A percentile compares a stretch with the other conserved stretches of the same genome.
Evolutionary conservation across 495 filamentous ascomycete species (phyloP).

Genomic region (Aspergillus campestris): DNA sequence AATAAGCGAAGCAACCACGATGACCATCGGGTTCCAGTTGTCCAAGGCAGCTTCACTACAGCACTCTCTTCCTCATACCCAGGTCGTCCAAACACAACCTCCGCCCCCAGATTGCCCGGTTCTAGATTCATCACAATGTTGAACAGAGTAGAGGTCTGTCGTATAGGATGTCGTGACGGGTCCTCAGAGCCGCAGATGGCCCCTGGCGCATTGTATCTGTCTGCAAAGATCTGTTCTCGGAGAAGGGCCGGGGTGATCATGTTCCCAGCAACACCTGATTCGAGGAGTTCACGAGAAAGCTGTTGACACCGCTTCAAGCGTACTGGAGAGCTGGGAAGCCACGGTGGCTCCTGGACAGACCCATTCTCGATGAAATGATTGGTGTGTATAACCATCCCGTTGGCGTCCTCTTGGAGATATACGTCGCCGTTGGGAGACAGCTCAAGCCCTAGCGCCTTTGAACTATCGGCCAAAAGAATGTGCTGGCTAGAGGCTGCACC

Average conservation of each 20-base stretch:
- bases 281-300: constrained; percentile 25
- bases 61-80: constrained; percentile 17
- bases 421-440: constrained; percentile 47
- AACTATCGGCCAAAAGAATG: constrained; percentile 51
- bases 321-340: constrained; percentile 45
- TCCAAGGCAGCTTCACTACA: constrained; percentile 22
- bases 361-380: constrained; percentile 53
- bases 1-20: too few relatives aligned
- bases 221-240: constrained; percentile 25
- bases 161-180: constrained; percentile 9
- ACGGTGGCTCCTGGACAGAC: constrained; percentile 40
- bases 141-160: constrained; percentile 20
- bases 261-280: constrained; percentile 12
- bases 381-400: constrained; percentile 48
- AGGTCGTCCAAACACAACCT: constrained; percentile 24
- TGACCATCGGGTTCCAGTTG: too few relatives aligned
- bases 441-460: constrained; percentile 48
- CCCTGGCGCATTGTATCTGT: constrained; percentile 25
- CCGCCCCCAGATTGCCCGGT: constrained; percentile 14
- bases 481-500: constrained; percentile 56
- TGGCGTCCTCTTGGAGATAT: constrained; percentile 36
- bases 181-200: constrained; percentile 27
- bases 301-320: constrained; percentile 40
- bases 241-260: constrained; percentile 15
- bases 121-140: constrained; percentile 35